Percentiles rank a stretch among this genome's conserved stretches.
Conservation (phyloP, 345 rosid genomes). For the Combretum micranthum region DNA sequence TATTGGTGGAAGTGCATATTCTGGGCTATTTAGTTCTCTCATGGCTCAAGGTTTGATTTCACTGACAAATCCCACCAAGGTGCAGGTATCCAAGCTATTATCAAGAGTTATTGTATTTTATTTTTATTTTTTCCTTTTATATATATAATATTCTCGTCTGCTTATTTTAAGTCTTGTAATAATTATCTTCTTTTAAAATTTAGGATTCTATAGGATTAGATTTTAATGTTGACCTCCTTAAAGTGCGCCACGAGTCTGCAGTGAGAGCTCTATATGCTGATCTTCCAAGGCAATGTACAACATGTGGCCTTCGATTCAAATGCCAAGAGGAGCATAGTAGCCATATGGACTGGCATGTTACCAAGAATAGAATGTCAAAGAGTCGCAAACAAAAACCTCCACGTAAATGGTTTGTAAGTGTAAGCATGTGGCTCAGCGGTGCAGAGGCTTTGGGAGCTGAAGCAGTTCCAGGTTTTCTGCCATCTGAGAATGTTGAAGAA, state of each 20-base stretch:
- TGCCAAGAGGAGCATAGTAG: conserved; percentile 91
- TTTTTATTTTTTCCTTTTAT: background rate
- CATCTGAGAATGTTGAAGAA: conserved; percentile 55
- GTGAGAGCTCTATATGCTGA: conserved; percentile 67
- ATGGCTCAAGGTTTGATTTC: conserved; percentile 93
- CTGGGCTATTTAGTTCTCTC: conserved; percentile 79
- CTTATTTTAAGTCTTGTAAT: conserved; percentile 13
- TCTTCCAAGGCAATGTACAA: conserved; percentile 95
- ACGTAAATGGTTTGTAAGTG: conserved; percentile 97
- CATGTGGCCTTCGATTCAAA: conserved; percentile 93
- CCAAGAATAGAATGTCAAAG: conserved; percentile 91
- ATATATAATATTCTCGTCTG: conserved; percentile 1
- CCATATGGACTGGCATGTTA: conserved; percentile 99
- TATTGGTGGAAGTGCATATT: conserved; percentile 46
- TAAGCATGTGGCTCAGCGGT: conserved; percentile 97
- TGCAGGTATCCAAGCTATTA: conserved; percentile 51
- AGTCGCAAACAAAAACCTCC: conserved; percentile 92
- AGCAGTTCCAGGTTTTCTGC: conserved; percentile 88
- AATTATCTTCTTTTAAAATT: conserved; percentile 21
- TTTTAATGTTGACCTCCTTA: conserved; percentile 74
- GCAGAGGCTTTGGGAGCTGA: conserved; percentile 96
- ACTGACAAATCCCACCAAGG: conserved; percentile 45
- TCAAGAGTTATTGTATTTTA: no score
- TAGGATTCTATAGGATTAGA: conserved; percentile 75
- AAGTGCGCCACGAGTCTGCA: conserved; percentile 79